Conservation (phyloP, 371 early-diverging fungal genomes). For the Nematocida parisii region DNA sequence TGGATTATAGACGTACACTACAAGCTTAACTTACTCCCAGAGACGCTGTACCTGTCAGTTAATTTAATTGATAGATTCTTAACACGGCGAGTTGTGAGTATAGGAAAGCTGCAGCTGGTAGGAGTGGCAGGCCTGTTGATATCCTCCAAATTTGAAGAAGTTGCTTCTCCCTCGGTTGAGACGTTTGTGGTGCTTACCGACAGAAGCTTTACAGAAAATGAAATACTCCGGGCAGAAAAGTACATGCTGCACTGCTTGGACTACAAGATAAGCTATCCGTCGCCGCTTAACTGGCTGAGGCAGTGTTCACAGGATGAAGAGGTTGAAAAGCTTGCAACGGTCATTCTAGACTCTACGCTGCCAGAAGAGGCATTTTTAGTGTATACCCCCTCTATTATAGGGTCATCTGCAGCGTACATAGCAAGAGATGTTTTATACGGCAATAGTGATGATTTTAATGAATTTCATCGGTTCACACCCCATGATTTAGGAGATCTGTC, state of each 20-base stretch:
- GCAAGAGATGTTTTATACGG: conserved; percentile 77
- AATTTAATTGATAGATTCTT: conserved; percentile 93
- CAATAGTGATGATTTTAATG: conserved; percentile 70
- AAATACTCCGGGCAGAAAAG: conserved; percentile 69
- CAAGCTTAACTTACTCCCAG: conserved; percentile 83
- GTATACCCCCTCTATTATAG: conserved; percentile 76
- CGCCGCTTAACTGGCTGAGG: conserved; percentile 69
- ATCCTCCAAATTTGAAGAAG: conserved; percentile 94
- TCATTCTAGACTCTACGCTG: conserved; percentile 85
- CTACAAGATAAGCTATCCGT: conserved; percentile 63
- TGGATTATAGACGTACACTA: conserved; percentile 85
- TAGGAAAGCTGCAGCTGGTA: conserved; percentile 87
- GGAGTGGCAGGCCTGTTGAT: conserved; percentile 85
- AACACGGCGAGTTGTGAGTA: conserved; percentile 76
- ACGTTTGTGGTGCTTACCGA: conserved; percentile 64
- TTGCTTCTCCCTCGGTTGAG: conserved; percentile 70
- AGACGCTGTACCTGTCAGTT: conserved; percentile 85
- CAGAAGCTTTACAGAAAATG: conserved; percentile 61
- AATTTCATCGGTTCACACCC: conserved; percentile 17
- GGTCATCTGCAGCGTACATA: conserved; percentile 79
- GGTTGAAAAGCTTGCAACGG: conserved; percentile 84
- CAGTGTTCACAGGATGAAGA: conserved; percentile 68
- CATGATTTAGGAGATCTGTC: conserved; percentile 1
- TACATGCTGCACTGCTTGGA: conserved; percentile 68
- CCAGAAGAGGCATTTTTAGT: conserved; percentile 78